phyloP scores from a whole-genome alignment of 768 basidiomycete genomes.

The Xerocomellus intermedius region DNA sequence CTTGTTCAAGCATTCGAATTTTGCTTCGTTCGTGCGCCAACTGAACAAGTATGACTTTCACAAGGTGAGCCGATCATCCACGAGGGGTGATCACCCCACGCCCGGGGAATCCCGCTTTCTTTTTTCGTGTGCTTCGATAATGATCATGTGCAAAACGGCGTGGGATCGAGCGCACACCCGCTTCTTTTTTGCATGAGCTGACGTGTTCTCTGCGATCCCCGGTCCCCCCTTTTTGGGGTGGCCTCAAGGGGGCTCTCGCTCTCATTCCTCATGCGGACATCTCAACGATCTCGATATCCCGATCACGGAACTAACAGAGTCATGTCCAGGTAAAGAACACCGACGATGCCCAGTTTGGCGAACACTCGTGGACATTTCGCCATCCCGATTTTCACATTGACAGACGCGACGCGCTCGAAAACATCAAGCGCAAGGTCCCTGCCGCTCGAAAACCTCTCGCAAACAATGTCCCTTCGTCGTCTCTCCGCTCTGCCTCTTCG shows the following conservation, averaged over 20 bases:
- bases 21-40: constrained; percentile 89
- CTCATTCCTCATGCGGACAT: neutral
- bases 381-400: constrained; percentile 54
- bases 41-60: constrained; percentile 97
- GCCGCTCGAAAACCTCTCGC: constrained; percentile 32
- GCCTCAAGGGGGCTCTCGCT: constrained; percentile 11
- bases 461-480: constrained; percentile 28
- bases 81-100: neutral
- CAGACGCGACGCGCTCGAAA: constrained; percentile 55
- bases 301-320: neutral
- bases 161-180: constrained; percentile 13
- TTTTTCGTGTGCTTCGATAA: constrained; percentile 11
- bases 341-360: constrained; percentile 72
- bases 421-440: constrained; percentile 62
- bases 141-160: constrained; percentile 10
- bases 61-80: constrained; percentile 51
- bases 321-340: constrained; percentile 67
- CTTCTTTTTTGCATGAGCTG: constrained; percentile 12
- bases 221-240: constrained; percentile 5
- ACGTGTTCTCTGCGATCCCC: constrained; percentile 9
- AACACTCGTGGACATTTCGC: constrained; percentile 55
- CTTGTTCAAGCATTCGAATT: constrained; percentile 95
- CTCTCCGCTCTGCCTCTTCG: constrained; percentile 25
- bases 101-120: neutral
- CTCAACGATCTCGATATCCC: constrained; percentile 3